Conservation (phyloP, 192 early-diverging fungal species). For the Coemansia sp. region DNA sequence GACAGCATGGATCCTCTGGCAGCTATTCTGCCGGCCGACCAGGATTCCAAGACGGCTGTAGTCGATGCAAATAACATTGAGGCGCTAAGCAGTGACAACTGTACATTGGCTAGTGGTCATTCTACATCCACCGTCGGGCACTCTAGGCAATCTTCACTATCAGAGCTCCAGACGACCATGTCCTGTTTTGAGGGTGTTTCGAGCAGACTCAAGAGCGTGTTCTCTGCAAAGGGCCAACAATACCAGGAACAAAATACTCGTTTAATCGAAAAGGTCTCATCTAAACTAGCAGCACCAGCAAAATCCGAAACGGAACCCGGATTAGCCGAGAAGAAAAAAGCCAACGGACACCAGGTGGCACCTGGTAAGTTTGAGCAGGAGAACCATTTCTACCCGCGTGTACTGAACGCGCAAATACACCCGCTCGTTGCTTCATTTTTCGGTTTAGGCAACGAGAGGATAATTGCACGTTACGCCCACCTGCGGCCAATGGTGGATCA, state of each 20-base stretch:
- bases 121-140: no score
- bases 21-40: neutral
- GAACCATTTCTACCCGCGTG: slow-evolving; percentile 85
- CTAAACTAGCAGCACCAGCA: neutral
- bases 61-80: neutral
- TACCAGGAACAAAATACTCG: neutral
- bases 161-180: neutral
- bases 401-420: slow-evolving; percentile 85
- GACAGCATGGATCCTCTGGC: neutral
- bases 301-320: no score
- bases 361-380: slow-evolving; percentile 73
- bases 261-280: no score
- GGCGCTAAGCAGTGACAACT: neutral
- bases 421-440: slow-evolving; percentile 84
- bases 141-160: no score
- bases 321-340: no score
- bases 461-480: slow-evolving; percentile 82
- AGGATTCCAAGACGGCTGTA: neutral
- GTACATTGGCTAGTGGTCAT: neutral
- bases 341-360: slow-evolving; percentile 5
- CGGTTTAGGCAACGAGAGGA: slow-evolving; percentile 83
- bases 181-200: neutral
- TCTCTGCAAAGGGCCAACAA: no score
- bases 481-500: slow-evolving; percentile 79
- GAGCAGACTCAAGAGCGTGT: neutral